Evolutionary conservation across 768 basidiomycete genomes (phyloP).

Genomic region (Roridomyces roridus): DNA sequence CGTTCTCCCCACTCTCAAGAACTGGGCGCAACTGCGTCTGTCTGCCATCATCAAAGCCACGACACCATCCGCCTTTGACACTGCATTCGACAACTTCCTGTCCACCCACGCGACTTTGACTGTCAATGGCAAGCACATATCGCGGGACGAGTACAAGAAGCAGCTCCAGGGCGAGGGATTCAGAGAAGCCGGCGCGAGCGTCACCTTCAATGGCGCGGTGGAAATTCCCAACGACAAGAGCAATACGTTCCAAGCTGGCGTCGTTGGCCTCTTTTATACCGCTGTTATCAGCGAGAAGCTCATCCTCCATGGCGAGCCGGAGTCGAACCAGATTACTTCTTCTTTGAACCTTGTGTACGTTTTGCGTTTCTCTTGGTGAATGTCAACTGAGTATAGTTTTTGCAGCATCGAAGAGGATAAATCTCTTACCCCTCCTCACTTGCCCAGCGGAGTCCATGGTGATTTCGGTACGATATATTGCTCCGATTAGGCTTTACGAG

Average conservation of each 20-base stretch:
- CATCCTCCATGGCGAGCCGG: slow-evolving; percentile 39
- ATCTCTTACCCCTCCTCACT: slow-evolving; percentile 9
- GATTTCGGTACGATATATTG: slow-evolving; percentile 35
- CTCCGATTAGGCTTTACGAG: no score
- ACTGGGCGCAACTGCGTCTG: slow-evolving; percentile 48
- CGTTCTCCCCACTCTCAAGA: slow-evolving; percentile 42
- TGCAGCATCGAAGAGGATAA: slow-evolving; percentile 20
- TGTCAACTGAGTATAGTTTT: no score
- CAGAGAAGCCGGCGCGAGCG: slow-evolving; percentile 35
- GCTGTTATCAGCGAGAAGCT: slow-evolving; percentile 38
- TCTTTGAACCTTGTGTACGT: slow-evolving; percentile 48
- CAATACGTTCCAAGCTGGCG: slow-evolving; percentile 27
- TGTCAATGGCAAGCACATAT: slow-evolving; percentile 46
- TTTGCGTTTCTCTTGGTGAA: not conserved
- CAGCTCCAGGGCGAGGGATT: slow-evolving; percentile 36
- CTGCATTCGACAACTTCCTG: slow-evolving; percentile 48
- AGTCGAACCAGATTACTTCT: slow-evolving; percentile 35
- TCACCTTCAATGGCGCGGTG: slow-evolving; percentile 36
- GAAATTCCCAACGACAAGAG: slow-evolving; percentile 31
- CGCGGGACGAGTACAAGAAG: slow-evolving; percentile 47
- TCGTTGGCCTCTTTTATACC: slow-evolving; percentile 44
- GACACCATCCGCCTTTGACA: slow-evolving; percentile 37
- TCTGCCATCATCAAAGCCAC: slow-evolving; percentile 45
- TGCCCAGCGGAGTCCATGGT: slow-evolving; percentile 27
- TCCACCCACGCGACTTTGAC: slow-evolving; percentile 40